Conservation (phyloP, 805 yeast genomes). For the Kodamaea neixiangensis region DNA sequence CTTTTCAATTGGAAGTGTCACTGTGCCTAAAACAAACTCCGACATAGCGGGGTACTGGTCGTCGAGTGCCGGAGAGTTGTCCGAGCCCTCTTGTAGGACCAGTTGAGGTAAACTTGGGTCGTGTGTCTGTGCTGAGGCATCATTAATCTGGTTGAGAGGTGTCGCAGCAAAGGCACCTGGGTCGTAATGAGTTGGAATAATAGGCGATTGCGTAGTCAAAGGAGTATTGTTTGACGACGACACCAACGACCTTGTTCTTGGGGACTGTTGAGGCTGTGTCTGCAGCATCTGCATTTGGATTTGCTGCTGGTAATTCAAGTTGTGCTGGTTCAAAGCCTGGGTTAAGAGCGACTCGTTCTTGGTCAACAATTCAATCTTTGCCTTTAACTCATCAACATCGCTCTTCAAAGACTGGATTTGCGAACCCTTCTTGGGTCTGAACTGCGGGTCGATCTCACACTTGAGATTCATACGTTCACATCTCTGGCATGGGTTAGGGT, state of each 20-base stretch:
- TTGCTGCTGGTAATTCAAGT: conserved; percentile 30
- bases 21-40: conserved; percentile 78
- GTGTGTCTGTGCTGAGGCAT: conserved; percentile 14
- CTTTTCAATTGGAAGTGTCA: conserved; percentile 60
- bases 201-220: conserved; percentile 6
- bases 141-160: conserved; percentile 15
- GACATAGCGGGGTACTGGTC: conserved; percentile 35
- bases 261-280: conserved; percentile 3
- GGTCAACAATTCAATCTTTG: conserved; percentile 64
- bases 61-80: conserved; percentile 30
- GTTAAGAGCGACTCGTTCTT: conserved; percentile 69
- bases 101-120: conserved; percentile 13
- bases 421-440: conserved; percentile 88
- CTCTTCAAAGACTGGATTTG: conserved; percentile 82
- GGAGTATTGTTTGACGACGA: conserved; percentile 9
- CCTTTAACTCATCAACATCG: conserved; percentile 79
- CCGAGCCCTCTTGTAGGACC: conserved; percentile 26
- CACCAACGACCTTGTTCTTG: conserved; percentile 5
- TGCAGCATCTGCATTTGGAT: conserved; percentile 15
- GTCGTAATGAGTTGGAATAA: conserved; percentile 7
- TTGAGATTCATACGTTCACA: conserved; percentile 77
- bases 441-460: conserved; percentile 90
- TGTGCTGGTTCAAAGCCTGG: conserved; percentile 55
- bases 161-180: conserved; percentile 5
- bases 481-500: conserved; percentile 78